A percentile compares a stretch with the other conserved stretches of the same genome.
Conservation (phyloP, 768 basidiomycete genomes). For the Porphyrellus cyaneotinctus region DNA sequence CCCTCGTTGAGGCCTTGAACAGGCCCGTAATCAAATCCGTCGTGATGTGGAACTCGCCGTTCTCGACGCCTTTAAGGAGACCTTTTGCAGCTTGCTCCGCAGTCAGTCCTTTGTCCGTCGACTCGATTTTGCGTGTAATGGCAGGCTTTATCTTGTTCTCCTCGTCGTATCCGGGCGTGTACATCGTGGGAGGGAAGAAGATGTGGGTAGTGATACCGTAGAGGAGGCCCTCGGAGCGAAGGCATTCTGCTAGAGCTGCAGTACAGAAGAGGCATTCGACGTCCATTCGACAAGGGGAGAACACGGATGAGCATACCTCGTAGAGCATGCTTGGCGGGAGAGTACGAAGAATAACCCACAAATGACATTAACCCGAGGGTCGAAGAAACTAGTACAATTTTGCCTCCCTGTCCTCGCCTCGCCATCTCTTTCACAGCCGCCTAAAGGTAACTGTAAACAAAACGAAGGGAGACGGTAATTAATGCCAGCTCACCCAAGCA, state of each 20-base stretch:
- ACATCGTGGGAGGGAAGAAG: conserved; percentile 81
- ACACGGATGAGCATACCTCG: conserved; percentile 48
- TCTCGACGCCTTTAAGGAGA: conserved; percentile 66
- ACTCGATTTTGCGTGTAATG: conserved; percentile 74
- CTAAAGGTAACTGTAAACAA: conserved; percentile 32
- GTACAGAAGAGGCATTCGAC: not conserved
- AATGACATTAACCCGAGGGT: conserved; percentile 72
- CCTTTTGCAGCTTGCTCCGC: conserved; percentile 59
- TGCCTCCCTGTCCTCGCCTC: conserved; percentile 52
- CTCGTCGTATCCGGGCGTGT: conserved; percentile 66
- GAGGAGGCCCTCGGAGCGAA: conserved; percentile 74
- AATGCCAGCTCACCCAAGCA: conserved; percentile 33
- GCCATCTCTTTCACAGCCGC: conserved; percentile 66
- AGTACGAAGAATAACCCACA: conserved; percentile 74
- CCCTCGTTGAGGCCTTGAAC: conserved; percentile 62
- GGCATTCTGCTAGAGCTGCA: conserved; percentile 75
- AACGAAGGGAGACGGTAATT: not conserved
- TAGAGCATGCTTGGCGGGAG: conserved; percentile 82
- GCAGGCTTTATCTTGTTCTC: conserved; percentile 78
- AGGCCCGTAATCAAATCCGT: conserved; percentile 63
- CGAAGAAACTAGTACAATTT: conserved; percentile 74
- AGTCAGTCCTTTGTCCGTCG: conserved; percentile 57
- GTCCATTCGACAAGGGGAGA: not conserved
- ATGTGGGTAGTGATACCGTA: conserved; percentile 78
- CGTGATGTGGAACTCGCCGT: conserved; percentile 70